Base-by-base conservation (phyloP, 2,329 filamentous ascomycete genomes). In the Leptographium galeiforme region DNA sequence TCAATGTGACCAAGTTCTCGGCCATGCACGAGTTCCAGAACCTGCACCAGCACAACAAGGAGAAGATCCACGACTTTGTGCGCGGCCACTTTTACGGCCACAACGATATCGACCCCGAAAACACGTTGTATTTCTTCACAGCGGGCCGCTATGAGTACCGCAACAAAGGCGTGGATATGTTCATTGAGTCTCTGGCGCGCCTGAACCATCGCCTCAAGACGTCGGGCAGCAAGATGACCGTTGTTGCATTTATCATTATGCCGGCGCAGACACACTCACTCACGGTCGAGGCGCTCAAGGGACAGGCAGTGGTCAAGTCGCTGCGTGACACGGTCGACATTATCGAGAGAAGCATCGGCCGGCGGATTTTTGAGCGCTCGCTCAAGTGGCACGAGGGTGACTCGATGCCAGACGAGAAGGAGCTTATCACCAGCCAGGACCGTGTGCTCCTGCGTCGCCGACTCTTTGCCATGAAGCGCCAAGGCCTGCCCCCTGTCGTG, bases 131-230 rank as follows among this genome's bases (percentile, higher is more conserved):
- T 71, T 85, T 97, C 71, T 98, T 98, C 75, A 98, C 90, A 4
- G 87, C 93, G 8, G 93, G 93, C 56, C 86, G 93, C 58, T 98
- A 98, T 65, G 93, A 98, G 69, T 98, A 91, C 77, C 78, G 93
- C 59, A 98, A 98, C 66, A 98, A 98, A 72, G 93, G 93, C 64
- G 91, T 96, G 11, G 93, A 98, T 69, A 97, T 98, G 93, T 98
- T 97, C 69, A 95, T 98, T 61, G 93, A 98, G 70, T 93, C 90
- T 4, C 74, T 98, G 58, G 93, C 93, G 33, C 87, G 93, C 45
- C 73, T 98, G 63, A 98, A 98, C 71, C 90, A 97, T 73, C 81
- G 86, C 41, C 81, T 98, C 64, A 97, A 97, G 78, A 71, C 71
- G 51, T 71, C 82, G 8, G 88, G 88, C 49, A 95, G 89, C 61